Percentiles rank a stretch among this genome's conserved stretches.
These are phyloP conservation scores for Pelargonium australe DNA, from an alignment of 441 rosid species.

Conservation along the genomic window DNA sequence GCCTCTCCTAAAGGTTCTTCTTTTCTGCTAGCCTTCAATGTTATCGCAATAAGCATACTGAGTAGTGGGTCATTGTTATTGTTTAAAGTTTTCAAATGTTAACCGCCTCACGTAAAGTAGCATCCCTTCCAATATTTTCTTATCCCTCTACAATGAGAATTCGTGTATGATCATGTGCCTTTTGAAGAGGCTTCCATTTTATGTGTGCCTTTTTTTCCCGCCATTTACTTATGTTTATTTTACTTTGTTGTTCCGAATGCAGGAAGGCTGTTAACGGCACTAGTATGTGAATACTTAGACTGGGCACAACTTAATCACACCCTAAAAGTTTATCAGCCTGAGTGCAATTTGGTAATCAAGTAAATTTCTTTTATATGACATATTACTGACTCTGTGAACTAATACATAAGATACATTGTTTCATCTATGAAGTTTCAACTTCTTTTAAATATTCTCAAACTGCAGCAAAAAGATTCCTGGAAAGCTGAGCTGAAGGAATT, in stretches of 20 bases:
- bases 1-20: conserved; percentile 26
- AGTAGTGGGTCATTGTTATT: background rate
- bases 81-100: background rate
- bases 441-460: background rate
- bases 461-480: conserved; percentile 29
- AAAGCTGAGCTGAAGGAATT: conserved; percentile 26
- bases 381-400: background rate
- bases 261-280: conserved; percentile 29
- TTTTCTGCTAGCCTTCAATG: background rate
- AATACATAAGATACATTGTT: background rate
- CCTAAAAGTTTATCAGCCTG: conserved; percentile 26
- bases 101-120: background rate
- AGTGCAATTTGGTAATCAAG: conserved; percentile 28
- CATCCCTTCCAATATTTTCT: background rate
- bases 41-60: background rate
- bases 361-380: conserved; percentile 6
- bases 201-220: background rate
- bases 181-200: background rate
- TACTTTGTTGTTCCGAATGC: conserved; percentile 3
- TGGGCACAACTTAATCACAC: conserved; percentile 30
- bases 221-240: background rate
- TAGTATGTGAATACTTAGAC: conserved; percentile 26
- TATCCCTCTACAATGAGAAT: background rate
- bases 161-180: background rate
- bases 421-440: background rate